Evolutionary conservation across 2,329 filamentous ascomycete species (phyloP).

Genomic region (Ciborinia camelliae): DNA sequence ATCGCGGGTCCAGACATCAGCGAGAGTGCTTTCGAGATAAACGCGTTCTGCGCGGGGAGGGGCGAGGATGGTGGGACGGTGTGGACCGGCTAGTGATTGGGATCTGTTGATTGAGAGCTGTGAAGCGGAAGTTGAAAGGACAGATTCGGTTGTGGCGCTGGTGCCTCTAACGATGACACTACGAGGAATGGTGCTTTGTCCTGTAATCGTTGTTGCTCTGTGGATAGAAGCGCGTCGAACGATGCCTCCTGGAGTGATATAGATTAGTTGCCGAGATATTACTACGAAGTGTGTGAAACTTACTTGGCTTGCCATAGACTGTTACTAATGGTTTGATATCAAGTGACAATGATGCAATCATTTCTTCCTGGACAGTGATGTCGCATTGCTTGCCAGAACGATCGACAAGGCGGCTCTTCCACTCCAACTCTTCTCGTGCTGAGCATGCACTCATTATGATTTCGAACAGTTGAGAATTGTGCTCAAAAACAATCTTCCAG

Average conservation of each 20-base stretch:
- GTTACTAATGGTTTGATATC: slow-evolving; percentile 72
- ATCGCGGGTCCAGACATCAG: slow-evolving; percentile 82
- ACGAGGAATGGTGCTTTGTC: slow-evolving; percentile 62
- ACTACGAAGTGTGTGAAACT: slow-evolving; percentile 19
- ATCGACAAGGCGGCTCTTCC: slow-evolving; percentile 65
- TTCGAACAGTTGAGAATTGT: slow-evolving; percentile 73
- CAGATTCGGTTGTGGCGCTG: slow-evolving; percentile 56
- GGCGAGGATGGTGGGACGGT: slow-evolving; percentile 65
- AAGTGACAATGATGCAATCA: slow-evolving; percentile 63
- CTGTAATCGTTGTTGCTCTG: slow-evolving; percentile 65
- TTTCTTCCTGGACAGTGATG: slow-evolving; percentile 45
- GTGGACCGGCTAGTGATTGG: slow-evolving; percentile 72
- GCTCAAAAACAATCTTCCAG: slow-evolving; percentile 88
- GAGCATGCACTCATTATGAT: slow-evolving; percentile 85
- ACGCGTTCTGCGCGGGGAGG: slow-evolving; percentile 73
- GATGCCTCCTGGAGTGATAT: slow-evolving; percentile 48
- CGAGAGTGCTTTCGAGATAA: slow-evolving; percentile 68
- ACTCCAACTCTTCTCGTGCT: slow-evolving; percentile 72
- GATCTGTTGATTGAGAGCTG: slow-evolving; percentile 65
- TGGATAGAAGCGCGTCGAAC: slow-evolving; percentile 74
- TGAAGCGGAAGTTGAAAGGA: slow-evolving; percentile 38
- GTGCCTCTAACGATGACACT: slow-evolving; percentile 89
- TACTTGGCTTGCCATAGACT: slow-evolving; percentile 70
- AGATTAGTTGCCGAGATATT: not conserved
- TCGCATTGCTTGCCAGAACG: slow-evolving; percentile 49